phyloP scores from a whole-genome alignment of 192 early-diverging fungal species.

The Gigaspora rosea region DNA sequence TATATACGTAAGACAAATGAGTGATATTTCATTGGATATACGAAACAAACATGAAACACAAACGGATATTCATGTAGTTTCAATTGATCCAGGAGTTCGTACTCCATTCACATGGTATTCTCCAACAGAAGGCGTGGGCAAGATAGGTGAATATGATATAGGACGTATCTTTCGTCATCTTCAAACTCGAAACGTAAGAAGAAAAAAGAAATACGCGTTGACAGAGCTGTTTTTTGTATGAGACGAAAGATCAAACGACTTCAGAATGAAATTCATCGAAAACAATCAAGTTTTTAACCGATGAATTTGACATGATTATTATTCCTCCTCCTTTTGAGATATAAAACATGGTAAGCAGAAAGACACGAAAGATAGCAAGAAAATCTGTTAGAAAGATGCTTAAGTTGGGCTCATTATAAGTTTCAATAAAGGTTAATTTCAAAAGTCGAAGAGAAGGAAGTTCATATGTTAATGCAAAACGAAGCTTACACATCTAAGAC shows the following conservation, averaged over 20 bases:
- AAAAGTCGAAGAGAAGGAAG: background rate
- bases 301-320: conserved; percentile 1
- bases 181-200: background rate
- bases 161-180: background rate
- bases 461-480: conserved; percentile 17
- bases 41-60: background rate
- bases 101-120: conserved; percentile 2
- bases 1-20: too few species aligned
- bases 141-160: conserved; percentile 13
- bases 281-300: too few species aligned
- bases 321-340: background rate
- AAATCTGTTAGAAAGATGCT: background rate
- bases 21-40: too few species aligned
- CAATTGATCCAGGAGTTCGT: background rate
- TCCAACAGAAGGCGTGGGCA: background rate
- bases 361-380: background rate
- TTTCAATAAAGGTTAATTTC: background rate
- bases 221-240: conserved; percentile 12
- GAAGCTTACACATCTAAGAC: background rate
- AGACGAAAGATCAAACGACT: background rate
- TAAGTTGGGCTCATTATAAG: background rate
- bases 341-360: background rate
- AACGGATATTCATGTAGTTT: background rate
- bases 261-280: background rate
- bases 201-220: background rate